These are phyloP conservation scores for Pichia thaimueangensis DNA, from an alignment of 805 yeast species.

Conservation along the genomic window DNA sequence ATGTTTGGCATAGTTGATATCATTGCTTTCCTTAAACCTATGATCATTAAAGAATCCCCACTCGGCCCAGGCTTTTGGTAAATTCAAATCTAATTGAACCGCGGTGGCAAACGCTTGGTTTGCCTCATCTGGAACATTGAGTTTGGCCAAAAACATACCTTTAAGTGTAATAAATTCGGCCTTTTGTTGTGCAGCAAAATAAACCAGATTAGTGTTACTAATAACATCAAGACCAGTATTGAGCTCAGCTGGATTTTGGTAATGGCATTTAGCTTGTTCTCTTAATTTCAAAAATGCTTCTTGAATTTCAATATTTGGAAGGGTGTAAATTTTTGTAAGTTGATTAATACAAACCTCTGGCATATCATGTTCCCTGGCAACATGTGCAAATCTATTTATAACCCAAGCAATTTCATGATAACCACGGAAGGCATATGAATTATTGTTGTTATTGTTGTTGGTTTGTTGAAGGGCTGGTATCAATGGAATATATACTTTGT, in stretches of 20 bases:
- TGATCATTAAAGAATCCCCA: slow-evolving; percentile 97
- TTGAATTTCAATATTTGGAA: slow-evolving; percentile 96
- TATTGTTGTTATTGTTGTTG: slow-evolving; percentile 59
- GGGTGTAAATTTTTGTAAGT: slow-evolving; percentile 84
- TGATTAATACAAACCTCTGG: slow-evolving; percentile 94
- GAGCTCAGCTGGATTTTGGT: slow-evolving; percentile 83
- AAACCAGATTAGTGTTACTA: slow-evolving; percentile 90
- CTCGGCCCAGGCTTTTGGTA: slow-evolving; percentile 99
- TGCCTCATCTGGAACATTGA: slow-evolving; percentile 89
- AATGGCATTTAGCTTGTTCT: slow-evolving; percentile 97
- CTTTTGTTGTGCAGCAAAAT: slow-evolving; percentile 95
- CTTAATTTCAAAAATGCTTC: slow-evolving; percentile 93
- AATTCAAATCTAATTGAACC: slow-evolving; percentile 86
- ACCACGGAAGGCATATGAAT: slow-evolving; percentile 94
- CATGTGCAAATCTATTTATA: slow-evolving; percentile 95
- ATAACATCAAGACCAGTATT: slow-evolving; percentile 96
- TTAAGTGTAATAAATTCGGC: slow-evolving; percentile 96
- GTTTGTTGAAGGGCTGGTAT: slow-evolving; percentile 79
- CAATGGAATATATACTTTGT: slow-evolving; percentile 88
- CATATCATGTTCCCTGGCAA: slow-evolving; percentile 94
- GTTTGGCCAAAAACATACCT: slow-evolving; percentile 94
- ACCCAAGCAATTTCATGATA: slow-evolving; percentile 99
- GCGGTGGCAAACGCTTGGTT: slow-evolving; percentile 98
- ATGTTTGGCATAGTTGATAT: slow-evolving; percentile 79
- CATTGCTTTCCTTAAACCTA: slow-evolving; percentile 73